These are phyloP conservation scores for Nitzschia inconspicua DNA, from an alignment of 108 stramenopile genomes.

Conservation along the genomic window DNA sequence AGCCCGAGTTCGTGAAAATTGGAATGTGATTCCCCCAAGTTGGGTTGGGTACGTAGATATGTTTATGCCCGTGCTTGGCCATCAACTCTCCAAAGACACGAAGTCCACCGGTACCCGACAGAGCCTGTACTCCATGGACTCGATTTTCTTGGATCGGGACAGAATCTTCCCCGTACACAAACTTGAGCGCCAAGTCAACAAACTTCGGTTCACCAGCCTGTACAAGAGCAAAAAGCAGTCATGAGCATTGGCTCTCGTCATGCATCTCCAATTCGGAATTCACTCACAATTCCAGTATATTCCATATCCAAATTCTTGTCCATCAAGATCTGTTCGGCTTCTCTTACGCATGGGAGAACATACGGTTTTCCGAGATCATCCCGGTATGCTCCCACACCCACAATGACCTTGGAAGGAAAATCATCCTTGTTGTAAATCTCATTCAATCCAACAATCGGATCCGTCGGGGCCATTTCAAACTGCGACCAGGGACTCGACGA, in stretches of 20 bases:
- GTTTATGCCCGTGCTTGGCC: constrained; percentile 68
- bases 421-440: constrained; percentile 73
- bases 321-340: constrained; percentile 87
- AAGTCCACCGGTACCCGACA: constrained; percentile 98
- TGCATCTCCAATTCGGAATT: background rate
- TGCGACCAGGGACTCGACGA: constrained; percentile 61
- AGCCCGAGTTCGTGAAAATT: constrained; percentile 89
- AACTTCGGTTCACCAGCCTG: constrained; percentile 88
- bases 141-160: constrained; percentile 77
- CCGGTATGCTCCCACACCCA: constrained; percentile 96
- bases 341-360: constrained; percentile 91
- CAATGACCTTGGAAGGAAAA: constrained; percentile 81
- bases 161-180: constrained; percentile 92
- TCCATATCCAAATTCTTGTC: constrained; percentile 71
- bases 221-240: constrained; percentile 2
- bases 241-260: background rate
- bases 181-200: constrained; percentile 85
- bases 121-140: constrained; percentile 89
- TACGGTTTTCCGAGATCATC: constrained; percentile 94
- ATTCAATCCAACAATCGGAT: constrained; percentile 97
- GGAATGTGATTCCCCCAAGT: constrained; percentile 94
- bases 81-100: constrained; percentile 92
- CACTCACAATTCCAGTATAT: constrained; percentile 74
- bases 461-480: constrained; percentile 94
- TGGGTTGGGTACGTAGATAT: constrained; percentile 96